Conservation (phyloP, 805 yeast genomes). For the Kodamaea kakaduensis region DNA sequence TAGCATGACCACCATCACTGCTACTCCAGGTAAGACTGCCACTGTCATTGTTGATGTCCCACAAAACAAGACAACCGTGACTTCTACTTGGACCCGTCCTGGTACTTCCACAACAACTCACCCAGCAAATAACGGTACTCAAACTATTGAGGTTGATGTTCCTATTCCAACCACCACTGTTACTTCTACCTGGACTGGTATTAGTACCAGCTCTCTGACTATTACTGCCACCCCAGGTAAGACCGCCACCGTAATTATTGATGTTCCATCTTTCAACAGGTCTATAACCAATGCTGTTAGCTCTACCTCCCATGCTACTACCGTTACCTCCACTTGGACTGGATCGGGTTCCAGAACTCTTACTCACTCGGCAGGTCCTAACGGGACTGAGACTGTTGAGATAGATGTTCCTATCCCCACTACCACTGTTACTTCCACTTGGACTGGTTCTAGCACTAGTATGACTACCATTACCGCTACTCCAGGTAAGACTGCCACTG, state of each 20-base stretch:
- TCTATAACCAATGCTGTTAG: slow-evolving; percentile 14
- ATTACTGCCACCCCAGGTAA: slow-evolving; percentile 8
- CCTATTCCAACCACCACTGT: slow-evolving; percentile 6
- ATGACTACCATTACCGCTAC: slow-evolving; percentile 14
- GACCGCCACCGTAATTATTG: slow-evolving; percentile 13
- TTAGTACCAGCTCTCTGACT: slow-evolving; percentile 3
- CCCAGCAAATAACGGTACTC: slow-evolving; percentile 9
- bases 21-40: slow-evolving; percentile 8
- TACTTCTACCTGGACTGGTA: slow-evolving; percentile 5
- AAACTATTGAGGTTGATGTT: slow-evolving; percentile 10
- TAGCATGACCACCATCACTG: slow-evolving; percentile 10
- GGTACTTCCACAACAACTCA: slow-evolving; percentile 9
- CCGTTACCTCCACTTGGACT: slow-evolving; percentile 9
- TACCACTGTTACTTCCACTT: slow-evolving; percentile 5
- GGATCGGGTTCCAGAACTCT: slow-evolving; percentile 5
- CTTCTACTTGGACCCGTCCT: slow-evolving; percentile 14
- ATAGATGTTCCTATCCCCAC: slow-evolving; percentile 14
- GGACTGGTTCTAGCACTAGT: slow-evolving; percentile 7
- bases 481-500: slow-evolving; percentile 12
- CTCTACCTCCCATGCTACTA: slow-evolving; percentile 5
- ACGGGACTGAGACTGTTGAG: slow-evolving; percentile 13
- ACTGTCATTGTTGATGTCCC: slow-evolving; percentile 15
- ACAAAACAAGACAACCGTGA: slow-evolving; percentile 4
- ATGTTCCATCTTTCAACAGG: slow-evolving; percentile 5
- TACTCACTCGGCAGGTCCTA: slow-evolving; percentile 7